Base-by-base conservation (phyloP, 345 rosid species). In the Euphorbia lathyris region DNA sequence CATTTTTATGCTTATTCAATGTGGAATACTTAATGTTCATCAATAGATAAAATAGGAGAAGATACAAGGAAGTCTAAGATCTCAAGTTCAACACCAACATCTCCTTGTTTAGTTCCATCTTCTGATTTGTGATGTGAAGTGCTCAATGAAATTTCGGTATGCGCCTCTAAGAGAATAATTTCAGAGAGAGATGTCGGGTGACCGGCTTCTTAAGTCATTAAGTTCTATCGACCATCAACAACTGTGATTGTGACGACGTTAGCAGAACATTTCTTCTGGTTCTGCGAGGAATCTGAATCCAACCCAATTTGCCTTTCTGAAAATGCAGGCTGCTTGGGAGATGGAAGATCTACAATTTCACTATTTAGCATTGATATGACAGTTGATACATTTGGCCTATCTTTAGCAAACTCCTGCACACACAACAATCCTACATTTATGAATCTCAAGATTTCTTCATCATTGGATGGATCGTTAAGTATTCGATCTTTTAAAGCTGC, bases 351-450 rank as follows among this genome's bases (percentile, higher is more conserved):
- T 7, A 34, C 50, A 40, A 63, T 62, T 36, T 71, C 74, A 19
- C 68, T 71, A 17, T 53, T 52, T 7, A 62, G 36, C 74, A 52
- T 71, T 51, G 68, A 71, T 9, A 63, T 36, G 20, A 71, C 17
- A 10, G 68, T 51, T 13, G 63, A 59, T 1, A 48, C 47, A 14
- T 56, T 19, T 14, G 76, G 76, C 25, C 70, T 72, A 30, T 72
- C 70, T 22, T 30, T 47, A 5, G 70, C 50, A 29, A 45, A 9
- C 19, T 65, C 76, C 56, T 65, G 76, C 45, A 65, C 76, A 57
- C 76, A 65, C 50, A 72, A 23, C 17, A 72, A 30, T 2, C 76
- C 76, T 5, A 72, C 59, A 25, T 65, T 70, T 20, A 72, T 57
- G 70, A 64, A 64, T 66, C 76, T 65, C 5, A 9, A 10, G 11